Evolutionary conservation across 352 stramenopile species (phyloP).

Genomic region (Thalassiosira exigua): DNA sequence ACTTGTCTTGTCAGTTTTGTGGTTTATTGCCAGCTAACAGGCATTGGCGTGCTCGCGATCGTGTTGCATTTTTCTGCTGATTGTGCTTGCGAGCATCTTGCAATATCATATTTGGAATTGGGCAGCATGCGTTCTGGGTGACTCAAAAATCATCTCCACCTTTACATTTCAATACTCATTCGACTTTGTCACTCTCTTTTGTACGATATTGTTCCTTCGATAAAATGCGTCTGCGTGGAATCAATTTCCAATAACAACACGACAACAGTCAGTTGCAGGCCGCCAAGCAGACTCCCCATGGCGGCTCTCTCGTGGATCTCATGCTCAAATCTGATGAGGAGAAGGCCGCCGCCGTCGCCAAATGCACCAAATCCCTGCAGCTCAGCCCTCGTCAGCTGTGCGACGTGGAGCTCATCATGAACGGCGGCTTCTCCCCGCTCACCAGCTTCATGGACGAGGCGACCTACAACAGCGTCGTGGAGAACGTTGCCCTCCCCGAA

Average conservation of each 20-base stretch:
- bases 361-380: conserved; percentile 81
- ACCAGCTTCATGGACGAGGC: conserved; percentile 90
- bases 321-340: conserved; percentile 78
- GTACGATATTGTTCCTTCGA: too few species aligned
- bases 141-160: too few species aligned
- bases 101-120: too few species aligned
- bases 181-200: too few species aligned
- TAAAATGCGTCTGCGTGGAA: too few species aligned
- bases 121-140: too few species aligned
- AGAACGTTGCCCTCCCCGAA: conserved; percentile 86
- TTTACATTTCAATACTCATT: too few species aligned
- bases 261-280: conserved; percentile 51
- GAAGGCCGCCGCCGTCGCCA: conserved; percentile 82
- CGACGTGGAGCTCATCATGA: conserved; percentile 91
- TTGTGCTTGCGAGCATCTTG: too few species aligned
- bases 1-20: too few species aligned
- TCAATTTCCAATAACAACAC: not conserved
- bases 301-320: conserved; percentile 78
- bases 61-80: too few species aligned
- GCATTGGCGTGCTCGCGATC: too few species aligned
- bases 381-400: conserved; percentile 88
- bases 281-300: conserved; percentile 79
- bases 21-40: too few species aligned
- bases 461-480: conserved; percentile 84
- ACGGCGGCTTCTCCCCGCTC: conserved; percentile 90